These are phyloP conservation scores for Tubosaeta brunneosetosa DNA, from an alignment of 768 basidiomycete genomes.

Conservation along the genomic window DNA sequence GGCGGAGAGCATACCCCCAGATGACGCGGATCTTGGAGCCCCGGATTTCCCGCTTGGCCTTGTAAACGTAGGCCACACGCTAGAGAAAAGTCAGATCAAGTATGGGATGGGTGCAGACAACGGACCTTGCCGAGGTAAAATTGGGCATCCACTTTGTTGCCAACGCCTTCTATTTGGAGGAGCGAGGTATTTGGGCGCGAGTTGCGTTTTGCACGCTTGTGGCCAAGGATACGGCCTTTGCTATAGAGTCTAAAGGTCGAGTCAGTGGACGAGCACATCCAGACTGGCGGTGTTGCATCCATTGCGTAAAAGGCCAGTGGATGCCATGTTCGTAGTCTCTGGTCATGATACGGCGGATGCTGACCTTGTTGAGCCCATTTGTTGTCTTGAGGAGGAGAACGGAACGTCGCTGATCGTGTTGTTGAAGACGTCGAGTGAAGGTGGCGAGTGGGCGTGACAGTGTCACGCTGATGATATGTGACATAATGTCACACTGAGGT, in stretches of 20 bases:
- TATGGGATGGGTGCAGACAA: background rate
- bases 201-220: slow-evolving; percentile 99
- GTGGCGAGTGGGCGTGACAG: slow-evolving; percentile 19
- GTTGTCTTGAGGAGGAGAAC: slow-evolving; percentile 31
- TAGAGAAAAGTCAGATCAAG: slow-evolving; percentile 25
- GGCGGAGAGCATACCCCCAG: slow-evolving; percentile 75
- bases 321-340: background rate
- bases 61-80: slow-evolving; percentile 98
- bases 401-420: slow-evolving; percentile 24
- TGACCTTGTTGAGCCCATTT: slow-evolving; percentile 83
- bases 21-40: slow-evolving; percentile 97
- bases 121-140: slow-evolving; percentile 98
- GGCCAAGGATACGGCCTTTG: slow-evolving; percentile 96
- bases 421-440: slow-evolving; percentile 11
- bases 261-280: slow-evolving; percentile 13
- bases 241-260: slow-evolving; percentile 68
- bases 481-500: slow-evolving; percentile 12
- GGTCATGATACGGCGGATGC: slow-evolving; percentile 23
- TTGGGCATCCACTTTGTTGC: slow-evolving; percentile 87
- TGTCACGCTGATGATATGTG: slow-evolving; percentile 25
- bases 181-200: slow-evolving; percentile 93
- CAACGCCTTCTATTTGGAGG: slow-evolving; percentile 95
- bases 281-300: slow-evolving; percentile 10
- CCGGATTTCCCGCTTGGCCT: slow-evolving; percentile 89
- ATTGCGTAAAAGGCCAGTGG: slow-evolving; percentile 3